Conservation (phyloP, 257 asterid genomes). For the Penstemon barbatus region DNA sequence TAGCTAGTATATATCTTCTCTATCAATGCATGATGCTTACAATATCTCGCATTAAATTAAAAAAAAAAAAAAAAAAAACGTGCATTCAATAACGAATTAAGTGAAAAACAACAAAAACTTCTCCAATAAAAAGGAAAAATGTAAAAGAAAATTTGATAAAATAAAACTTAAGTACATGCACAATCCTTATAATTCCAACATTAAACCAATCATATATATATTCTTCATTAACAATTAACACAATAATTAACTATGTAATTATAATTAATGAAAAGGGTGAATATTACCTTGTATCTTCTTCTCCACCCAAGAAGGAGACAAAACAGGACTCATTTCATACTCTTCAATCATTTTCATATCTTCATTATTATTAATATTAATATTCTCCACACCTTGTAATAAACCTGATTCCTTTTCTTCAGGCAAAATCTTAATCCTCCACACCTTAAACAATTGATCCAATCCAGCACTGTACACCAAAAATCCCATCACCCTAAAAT, state of each 20-base stretch:
- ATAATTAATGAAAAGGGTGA: slow-evolving; percentile 41
- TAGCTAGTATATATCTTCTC: no score
- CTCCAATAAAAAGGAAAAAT: no score
- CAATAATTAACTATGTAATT: not conserved
- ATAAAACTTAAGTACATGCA: no score
- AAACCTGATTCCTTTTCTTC: slow-evolving; percentile 37
- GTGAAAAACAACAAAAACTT: no score
- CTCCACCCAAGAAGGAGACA: slow-evolving; percentile 97
- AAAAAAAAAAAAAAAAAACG: no score
- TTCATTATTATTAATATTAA: slow-evolving; percentile 26
- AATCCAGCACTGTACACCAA: slow-evolving; percentile 75
- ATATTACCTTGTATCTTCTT: slow-evolving; percentile 59
- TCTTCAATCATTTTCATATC: slow-evolving; percentile 20
- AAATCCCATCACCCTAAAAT: slow-evolving; percentile 69
- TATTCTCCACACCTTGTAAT: not conserved
- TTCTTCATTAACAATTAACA: not conserved
- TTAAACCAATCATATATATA: not conserved
- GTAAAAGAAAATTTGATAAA: no score
- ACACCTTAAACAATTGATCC: slow-evolving; percentile 85
- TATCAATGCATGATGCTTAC: no score
- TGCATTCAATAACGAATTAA: no score
- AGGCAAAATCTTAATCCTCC: slow-evolving; percentile 87
- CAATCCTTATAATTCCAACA: not conserved
- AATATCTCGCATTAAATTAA: no score
- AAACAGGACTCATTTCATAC: slow-evolving; percentile 75